A percentile compares a stretch with the other conserved stretches of the same genome.
These are phyloP conservation scores for Coemansia umbellata DNA, from an alignment of 192 early-diverging fungal genomes.

Conservation along the genomic window DNA sequence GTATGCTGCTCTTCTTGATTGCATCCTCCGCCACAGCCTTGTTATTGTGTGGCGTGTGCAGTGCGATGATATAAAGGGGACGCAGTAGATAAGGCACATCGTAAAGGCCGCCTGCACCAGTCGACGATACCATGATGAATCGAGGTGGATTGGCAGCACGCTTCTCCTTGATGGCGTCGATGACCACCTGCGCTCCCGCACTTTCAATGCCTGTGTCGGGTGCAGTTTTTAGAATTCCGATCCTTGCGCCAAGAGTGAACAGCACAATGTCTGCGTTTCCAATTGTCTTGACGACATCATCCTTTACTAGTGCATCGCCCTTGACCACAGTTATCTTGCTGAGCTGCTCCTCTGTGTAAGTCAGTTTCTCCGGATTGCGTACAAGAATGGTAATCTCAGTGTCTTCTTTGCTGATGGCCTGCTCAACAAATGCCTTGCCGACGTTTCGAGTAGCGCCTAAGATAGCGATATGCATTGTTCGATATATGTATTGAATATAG, in stretches of 20 bases:
- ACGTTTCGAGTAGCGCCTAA: slow-evolving; percentile 40
- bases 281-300: slow-evolving; percentile 31
- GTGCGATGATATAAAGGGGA: slow-evolving; percentile 10
- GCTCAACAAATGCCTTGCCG: slow-evolving; percentile 32
- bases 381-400: slow-evolving; percentile 27
- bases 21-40: slow-evolving; percentile 20
- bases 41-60: slow-evolving; percentile 26
- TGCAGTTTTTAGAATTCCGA: slow-evolving; percentile 6
- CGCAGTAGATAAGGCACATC: slow-evolving; percentile 34
- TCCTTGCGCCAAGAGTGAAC: slow-evolving; percentile 33
- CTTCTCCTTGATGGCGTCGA: slow-evolving; percentile 28
- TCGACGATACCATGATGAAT: slow-evolving; percentile 42
- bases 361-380: slow-evolving; percentile 35
- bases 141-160: slow-evolving; percentile 14
- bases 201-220: slow-evolving; percentile 30
- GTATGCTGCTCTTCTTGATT: slow-evolving; percentile 32
- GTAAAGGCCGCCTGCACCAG: slow-evolving; percentile 22
- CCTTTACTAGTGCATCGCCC: slow-evolving; percentile 37
- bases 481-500: neutral
- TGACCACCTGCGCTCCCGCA: neutral
- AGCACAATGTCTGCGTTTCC: slow-evolving; percentile 34
- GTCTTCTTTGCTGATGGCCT: slow-evolving; percentile 18
- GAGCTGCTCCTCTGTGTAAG: slow-evolving; percentile 38
- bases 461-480: slow-evolving; percentile 24
- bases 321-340: slow-evolving; percentile 28